These are phyloP conservation scores for Pichia manshurica DNA, from an alignment of 805 yeast species.

Conservation along the genomic window DNA sequence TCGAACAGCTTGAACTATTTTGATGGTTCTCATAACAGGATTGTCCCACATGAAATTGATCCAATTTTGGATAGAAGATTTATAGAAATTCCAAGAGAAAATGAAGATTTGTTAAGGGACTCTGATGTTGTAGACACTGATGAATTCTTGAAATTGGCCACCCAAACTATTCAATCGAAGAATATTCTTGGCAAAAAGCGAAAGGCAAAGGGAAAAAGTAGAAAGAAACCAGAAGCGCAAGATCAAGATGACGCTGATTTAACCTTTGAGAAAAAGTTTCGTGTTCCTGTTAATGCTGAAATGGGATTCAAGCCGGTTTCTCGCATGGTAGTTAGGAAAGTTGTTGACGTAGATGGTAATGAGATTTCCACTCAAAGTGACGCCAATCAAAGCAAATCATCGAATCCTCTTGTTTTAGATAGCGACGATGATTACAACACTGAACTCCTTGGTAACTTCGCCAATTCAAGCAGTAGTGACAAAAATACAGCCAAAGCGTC, in stretches of 20 bases:
- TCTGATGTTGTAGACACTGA: constrained; percentile 44
- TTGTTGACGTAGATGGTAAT: not conserved
- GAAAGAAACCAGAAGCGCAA: constrained; percentile 4
- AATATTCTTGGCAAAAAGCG: not conserved
- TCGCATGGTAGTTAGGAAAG: not conserved
- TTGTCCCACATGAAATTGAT: constrained; percentile 50
- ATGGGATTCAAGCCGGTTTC: constrained; percentile 58
- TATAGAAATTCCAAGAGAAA: constrained; percentile 69
- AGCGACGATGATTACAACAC: constrained; percentile 10
- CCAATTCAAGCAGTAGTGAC: not conserved
- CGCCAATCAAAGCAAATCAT: not conserved
- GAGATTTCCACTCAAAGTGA: not conserved
- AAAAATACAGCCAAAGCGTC: not conserved
- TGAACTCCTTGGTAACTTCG: constrained; percentile 1
- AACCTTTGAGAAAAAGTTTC: constrained; percentile 41
- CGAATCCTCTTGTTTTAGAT: not conserved
- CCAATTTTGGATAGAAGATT: constrained; percentile 54
- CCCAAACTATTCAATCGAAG: constrained; percentile 46
- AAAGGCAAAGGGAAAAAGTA: constrained; percentile 4
- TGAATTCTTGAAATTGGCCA: constrained; percentile 62
- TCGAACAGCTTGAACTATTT: constrained; percentile 19
- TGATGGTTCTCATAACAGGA: constrained; percentile 44
- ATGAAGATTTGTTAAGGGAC: constrained; percentile 43
- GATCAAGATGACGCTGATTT: constrained; percentile 14
- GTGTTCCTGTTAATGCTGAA: constrained; percentile 69